Evolutionary conservation across 208 protist species (phyloP).

Genomic region (Wallacemonas sp.): DNA sequence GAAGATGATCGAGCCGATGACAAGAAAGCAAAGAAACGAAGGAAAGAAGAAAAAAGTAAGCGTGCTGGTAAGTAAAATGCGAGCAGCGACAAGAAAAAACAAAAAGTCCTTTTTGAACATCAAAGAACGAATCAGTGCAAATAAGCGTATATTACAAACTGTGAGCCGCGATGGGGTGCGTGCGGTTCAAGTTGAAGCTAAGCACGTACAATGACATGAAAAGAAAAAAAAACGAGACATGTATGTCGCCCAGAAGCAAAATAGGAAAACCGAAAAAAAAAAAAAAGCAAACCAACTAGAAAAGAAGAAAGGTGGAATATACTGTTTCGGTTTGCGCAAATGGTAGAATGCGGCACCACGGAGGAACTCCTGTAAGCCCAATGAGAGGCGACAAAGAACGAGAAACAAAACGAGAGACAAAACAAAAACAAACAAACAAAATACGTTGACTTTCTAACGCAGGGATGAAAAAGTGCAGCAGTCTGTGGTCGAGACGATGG

Average conservation of each 20-base stretch:
- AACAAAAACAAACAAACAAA: background rate
- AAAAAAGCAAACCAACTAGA: background rate
- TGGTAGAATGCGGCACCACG: background rate
- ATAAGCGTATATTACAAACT: background rate
- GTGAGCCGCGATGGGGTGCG: background rate
- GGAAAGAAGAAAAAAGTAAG: conserved; percentile 2
- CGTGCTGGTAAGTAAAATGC: too few relatives aligned
- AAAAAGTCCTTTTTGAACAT: too few relatives aligned
- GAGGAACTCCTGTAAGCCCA: background rate
- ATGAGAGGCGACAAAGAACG: background rate
- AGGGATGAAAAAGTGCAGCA: background rate
- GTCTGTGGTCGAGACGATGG: background rate
- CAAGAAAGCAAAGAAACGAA: conserved; percentile 18
- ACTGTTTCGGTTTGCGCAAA: conserved; percentile 3
- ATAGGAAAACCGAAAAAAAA: background rate
- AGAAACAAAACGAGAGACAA: background rate
- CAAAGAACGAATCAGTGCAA: too few relatives aligned
- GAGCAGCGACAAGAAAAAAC: too few relatives aligned
- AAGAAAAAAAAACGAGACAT: background rate
- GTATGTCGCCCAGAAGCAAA: background rate
- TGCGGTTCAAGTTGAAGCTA: background rate
- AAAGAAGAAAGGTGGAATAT: conserved; percentile 7
- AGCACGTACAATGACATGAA: too few relatives aligned
- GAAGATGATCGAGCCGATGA: background rate
- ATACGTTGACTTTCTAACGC: background rate